A percentile compares a stretch with the other conserved stretches of the same genome.
Evolutionary conservation across 495 filamentous ascomycete genomes (phyloP).

Genomic region (Penicillium egyptiacum): DNA sequence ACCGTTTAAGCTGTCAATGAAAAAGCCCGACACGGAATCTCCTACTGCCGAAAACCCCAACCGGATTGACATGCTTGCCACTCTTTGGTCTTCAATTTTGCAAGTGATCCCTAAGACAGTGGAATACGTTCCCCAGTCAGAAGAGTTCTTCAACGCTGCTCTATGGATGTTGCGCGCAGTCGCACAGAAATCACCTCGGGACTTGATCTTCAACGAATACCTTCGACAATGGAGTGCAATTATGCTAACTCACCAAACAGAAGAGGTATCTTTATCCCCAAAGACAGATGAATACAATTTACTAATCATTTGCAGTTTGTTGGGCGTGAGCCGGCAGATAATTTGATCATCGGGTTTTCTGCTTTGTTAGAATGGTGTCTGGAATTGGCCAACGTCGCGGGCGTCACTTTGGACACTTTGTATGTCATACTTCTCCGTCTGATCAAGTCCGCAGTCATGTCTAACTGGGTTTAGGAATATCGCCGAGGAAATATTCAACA

Average conservation of each 20-base stretch:
- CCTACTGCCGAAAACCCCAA: conserved; percentile 24
- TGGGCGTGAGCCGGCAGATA: conserved; percentile 50
- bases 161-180: conserved; percentile 56
- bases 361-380: conserved; percentile 50
- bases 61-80: conserved; percentile 44
- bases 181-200: conserved; percentile 47
- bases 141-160: conserved; percentile 58
- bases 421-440: conserved; percentile 16
- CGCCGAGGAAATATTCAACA: conserved; percentile 60
- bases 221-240: conserved; percentile 54
- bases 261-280: conserved; percentile 39
- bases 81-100: conserved; percentile 54
- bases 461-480: conserved; percentile 40
- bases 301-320: conserved; percentile 40
- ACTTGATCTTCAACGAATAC: conserved; percentile 53
- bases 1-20: conserved; percentile 26
- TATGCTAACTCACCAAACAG: conserved; percentile 53
- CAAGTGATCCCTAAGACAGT: conserved; percentile 48
- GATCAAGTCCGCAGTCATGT: not conserved
- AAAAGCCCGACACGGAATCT: conserved; percentile 12
- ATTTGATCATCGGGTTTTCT: conserved; percentile 49
- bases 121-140: conserved; percentile 45
- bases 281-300: not conserved
- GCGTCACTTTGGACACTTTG: conserved; percentile 47
- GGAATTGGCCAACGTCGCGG: conserved; percentile 44